Evolutionary conservation across 2,329 filamentous ascomycete species (phyloP), one percentile per base, ranked within the genome.

Genomic region (Sporothrix phasma): DNA sequence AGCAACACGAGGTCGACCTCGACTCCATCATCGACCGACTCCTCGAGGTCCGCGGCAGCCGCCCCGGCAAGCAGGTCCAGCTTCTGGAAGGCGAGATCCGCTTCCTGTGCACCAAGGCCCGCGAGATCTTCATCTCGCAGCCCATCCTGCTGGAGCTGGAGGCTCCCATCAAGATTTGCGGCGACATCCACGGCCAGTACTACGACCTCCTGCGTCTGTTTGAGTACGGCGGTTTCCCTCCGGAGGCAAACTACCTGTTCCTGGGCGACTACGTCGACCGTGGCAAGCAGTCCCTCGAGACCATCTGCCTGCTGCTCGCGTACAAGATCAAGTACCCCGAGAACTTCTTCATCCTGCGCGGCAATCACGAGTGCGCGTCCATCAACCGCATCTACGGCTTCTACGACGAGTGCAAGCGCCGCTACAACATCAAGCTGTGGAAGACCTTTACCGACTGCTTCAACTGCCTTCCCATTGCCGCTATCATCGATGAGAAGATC

Each of bases 301-400:
- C 94, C 70, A 97, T 99, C 78, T 96, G 92, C 80, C 83, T 99
- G 68, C 84, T 99, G 64, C 85, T 99, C 61, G 92, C 92, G 68
- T 99, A 97, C 86, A 99, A 99, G 86, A 96, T 99, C 85, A 97
- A 97, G 81, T 97, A 96, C 76, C 94, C 94, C 58, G 94, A 99
- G 80, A 99, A 99, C 82, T 97, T 99, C 81, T 99, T 99, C 82
- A 89, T 99, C 70, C 86, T 99, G 66, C 91, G 94, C 70, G 94
- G 94, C 68, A 99, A 99, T 82, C 94, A 99, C 82, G 94, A 99
- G 79, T 97, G 94, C 79, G 94, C 94, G 66, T 96, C 90, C 62
- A 96, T 99, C 82, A 99, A 96, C 81, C 91, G 94, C 74, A 96
- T 97, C 78, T 99, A 99, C 77, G 94, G 94, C 66, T 99, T 99